Base-by-base conservation (phyloP, 176 grass and related monocot species). In the Ensete glaucum region DNA sequence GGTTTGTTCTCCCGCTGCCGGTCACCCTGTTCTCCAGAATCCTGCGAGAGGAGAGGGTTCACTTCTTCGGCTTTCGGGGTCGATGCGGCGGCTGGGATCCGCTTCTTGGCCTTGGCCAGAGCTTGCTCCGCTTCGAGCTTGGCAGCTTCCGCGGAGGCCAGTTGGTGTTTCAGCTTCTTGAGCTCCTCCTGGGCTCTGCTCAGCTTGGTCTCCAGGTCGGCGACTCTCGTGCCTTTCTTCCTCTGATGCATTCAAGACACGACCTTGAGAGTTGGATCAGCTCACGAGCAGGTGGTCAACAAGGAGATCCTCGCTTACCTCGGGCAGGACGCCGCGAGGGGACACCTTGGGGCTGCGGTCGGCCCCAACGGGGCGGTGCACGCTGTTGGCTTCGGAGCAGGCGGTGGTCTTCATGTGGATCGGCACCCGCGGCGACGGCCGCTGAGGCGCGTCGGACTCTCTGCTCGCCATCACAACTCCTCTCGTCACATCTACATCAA, bases 291-390 rank as follows among this genome's bases (percentile, higher is more conserved):
- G 26, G 9, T 25, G 54, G 29, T 62, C 21, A 29, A 17, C 43
- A 54, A 66, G 20, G 54, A 66, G 49, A 9, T 2, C 2, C 3
- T 63, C 2, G 2, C 73, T 80, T 88, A 83, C 93, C 93, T 96
- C 93, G 21, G 86, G 85, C 57, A 90, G 9, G 34, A 83, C 73
- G 64, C 85, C 86, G 63, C 85, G 88, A 9, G 85, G 81, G 43
- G 89, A 74, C 52, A 90, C 11, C 85, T 90, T 97, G 73, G 89
- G 93, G 83, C 93, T 96, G 79, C 65, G 50, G 57, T 86, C 83
- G 77, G 22, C 81, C 9, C 73, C 79, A 50, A 15, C 1, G 49
- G 43, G 65, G 52, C 85, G 87, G 53, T 43, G 26, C 58, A 52
- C 78, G 43, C 65, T 79, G 51, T 76, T 80, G 22, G 80, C 63